Percentiles rank a stretch among this genome's conserved stretches.
Conservation (phyloP, 495 filamentous ascomycete genomes). For the Xylaria palmicola region DNA sequence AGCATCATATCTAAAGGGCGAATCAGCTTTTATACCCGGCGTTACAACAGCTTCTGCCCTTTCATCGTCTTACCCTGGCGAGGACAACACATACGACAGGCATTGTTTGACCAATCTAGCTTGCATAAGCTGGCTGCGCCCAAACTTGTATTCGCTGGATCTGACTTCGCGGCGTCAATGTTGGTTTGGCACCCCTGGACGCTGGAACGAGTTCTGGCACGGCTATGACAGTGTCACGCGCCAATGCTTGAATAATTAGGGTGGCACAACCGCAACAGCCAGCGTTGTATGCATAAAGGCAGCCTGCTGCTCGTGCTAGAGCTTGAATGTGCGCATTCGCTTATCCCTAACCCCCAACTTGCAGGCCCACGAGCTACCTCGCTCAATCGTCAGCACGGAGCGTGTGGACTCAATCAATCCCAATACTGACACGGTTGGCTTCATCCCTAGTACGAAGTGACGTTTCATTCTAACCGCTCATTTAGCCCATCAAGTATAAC, state of each 20-base stretch:
- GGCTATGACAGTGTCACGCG: slow-evolving; percentile 14
- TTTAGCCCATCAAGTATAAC: background rate
- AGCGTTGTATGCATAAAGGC: slow-evolving; percentile 16
- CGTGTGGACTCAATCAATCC: background rate
- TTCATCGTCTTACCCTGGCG: slow-evolving; percentile 24
- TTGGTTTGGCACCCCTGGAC: slow-evolving; percentile 1
- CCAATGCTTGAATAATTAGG: slow-evolving; percentile 8
- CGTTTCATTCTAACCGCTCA: background rate
- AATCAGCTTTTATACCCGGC: slow-evolving; percentile 19
- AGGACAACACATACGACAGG: slow-evolving; percentile 24
- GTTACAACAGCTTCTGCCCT: slow-evolving; percentile 23
- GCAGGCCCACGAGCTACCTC: background rate
- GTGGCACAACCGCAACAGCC: slow-evolving; percentile 14
- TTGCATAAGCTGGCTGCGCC: slow-evolving; percentile 1
- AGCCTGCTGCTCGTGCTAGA: slow-evolving; percentile 4
- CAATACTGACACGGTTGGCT: background rate
- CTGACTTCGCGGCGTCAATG: background rate
- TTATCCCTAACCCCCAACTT: slow-evolving; percentile 3
- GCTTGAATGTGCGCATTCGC: background rate
- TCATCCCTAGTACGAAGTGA: background rate
- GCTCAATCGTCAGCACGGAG: background rate
- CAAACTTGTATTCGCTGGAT: background rate
- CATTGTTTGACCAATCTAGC: slow-evolving; percentile 17
- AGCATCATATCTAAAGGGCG: slow-evolving; percentile 12
- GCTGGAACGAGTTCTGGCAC: background rate